Base-by-base conservation (phyloP, 495 filamentous ascomycete genomes). In the Aspergillus bertholletiae region DNA sequence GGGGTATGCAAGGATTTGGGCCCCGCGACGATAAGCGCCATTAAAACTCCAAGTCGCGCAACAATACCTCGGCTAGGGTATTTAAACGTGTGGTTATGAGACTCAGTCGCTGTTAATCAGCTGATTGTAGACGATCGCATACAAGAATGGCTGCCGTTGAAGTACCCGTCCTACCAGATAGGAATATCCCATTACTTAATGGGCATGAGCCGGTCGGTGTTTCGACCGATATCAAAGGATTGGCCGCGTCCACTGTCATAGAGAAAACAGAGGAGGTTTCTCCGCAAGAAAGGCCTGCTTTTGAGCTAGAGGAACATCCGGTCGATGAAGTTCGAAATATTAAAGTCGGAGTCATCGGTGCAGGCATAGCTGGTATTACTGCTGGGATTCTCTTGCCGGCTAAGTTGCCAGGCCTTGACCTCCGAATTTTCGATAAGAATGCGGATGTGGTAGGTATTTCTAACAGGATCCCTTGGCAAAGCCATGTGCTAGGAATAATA, bases 341-440 rank as follows among this genome's bases (percentile, higher is more conserved):
- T 22, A 79, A 77, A 52, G 78, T 84, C 5, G 78, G 76, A 3
- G 64, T 80, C 9, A 75, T 82, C 28, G 81, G 81, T 17, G 80
- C 76, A 9, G 81, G 80, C 6, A 57, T 83, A 6, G 56, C 73
- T 1, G 80, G 81, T 3, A 67, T 82, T 27, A 73, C 70, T 17
- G 78, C 80, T 13, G 79, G 77, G 12, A 60, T 74, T 20, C 50
- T 83, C 26, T 62, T 83, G 0, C 80, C 78, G 2, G 70, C 63
- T 7, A 81, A 81, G 46, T 58, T 82, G 18, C 79, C 77, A 0
- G 71, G 74, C 0, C 61, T 84, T 20, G 69, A 83, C 35, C 57
- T 85, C 24, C 71, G 73, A 15, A 79, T 84, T 15, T 80, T 75
- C 30, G 81, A 84, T 37, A 83, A 82, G 61, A 83, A 84, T 55